Percentiles rank a stretch among this genome's conserved stretches.
These are phyloP conservation scores for Pseudogymnoascus sp. DNA, from an alignment of 2,329 filamentous ascomycete species.

Conservation along the genomic window DNA sequence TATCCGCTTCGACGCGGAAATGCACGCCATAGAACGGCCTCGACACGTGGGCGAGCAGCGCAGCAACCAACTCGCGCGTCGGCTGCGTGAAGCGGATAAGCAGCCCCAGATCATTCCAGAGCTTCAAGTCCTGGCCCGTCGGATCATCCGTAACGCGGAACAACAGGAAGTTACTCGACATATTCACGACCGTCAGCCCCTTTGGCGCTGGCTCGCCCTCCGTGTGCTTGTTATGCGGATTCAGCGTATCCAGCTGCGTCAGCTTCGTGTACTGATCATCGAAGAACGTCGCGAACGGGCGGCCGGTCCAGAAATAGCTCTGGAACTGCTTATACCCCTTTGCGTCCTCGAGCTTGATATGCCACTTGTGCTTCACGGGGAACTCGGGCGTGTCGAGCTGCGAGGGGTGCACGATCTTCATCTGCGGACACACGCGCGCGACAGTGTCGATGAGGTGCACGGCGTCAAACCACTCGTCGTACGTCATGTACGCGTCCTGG, in stretches of 20 bases:
- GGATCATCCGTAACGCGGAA: conserved; percentile 32
- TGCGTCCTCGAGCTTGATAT: conserved; percentile 20
- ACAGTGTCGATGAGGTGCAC: conserved; percentile 24
- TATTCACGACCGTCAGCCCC: conserved; percentile 26
- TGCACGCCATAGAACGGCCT: conserved; percentile 29
- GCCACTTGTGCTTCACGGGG: conserved; percentile 20
- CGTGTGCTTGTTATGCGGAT: conserved; percentile 5
- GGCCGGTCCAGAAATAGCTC: conserved; percentile 28
- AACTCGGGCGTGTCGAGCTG: conserved; percentile 15
- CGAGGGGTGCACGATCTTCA: conserved; percentile 26
- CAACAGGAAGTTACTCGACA: conserved; percentile 27
- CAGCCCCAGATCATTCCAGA: conserved; percentile 30
- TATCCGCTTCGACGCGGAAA: conserved; percentile 31
- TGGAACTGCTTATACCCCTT: conserved; percentile 21
- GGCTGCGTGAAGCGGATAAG: conserved; percentile 27
- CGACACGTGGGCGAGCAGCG: conserved; percentile 20
- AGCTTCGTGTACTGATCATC: conserved; percentile 15
- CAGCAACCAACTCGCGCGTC: conserved; percentile 19
- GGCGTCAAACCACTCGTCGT: conserved; percentile 30
- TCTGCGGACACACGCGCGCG: conserved; percentile 24
- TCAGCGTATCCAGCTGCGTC: conserved; percentile 9
- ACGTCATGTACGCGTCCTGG: conserved; percentile 25
- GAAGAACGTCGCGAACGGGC: conserved; percentile 26
- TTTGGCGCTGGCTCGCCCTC: conserved; percentile 13
- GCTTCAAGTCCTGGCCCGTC: conserved; percentile 25